A percentile compares a stretch with the other conserved stretches of the same genome.
Conservation (phyloP, 768 basidiomycete genomes). For the Russula emetica region DNA sequence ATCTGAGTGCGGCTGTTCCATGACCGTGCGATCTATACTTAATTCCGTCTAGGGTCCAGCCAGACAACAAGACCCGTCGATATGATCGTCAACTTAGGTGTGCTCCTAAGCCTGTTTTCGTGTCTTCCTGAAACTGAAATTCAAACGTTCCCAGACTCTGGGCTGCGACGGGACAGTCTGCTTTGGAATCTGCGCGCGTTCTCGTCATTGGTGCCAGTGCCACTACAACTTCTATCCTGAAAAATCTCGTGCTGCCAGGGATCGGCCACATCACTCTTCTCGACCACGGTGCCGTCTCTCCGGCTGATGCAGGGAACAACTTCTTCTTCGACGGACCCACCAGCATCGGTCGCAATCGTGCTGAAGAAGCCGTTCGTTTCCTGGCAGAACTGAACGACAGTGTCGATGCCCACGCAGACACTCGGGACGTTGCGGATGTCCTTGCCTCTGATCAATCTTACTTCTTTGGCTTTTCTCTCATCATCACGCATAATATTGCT, state of each 20-base stretch:
- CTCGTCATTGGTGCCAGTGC: conserved; percentile 78
- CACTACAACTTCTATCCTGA: conserved; percentile 83
- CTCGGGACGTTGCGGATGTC: conserved; percentile 51
- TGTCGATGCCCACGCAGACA: conserved; percentile 67
- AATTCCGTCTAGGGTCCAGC: conserved; percentile 46
- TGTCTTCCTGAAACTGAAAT: background rate
- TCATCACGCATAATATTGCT: conserved; percentile 81
- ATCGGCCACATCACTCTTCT: conserved; percentile 94
- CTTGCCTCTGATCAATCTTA: conserved; percentile 52
- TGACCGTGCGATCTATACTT: conserved; percentile 8
- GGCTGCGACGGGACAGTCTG: conserved; percentile 88
- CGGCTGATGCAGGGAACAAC: conserved; percentile 88
- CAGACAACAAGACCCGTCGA: conserved; percentile 82
- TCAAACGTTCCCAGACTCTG: conserved; percentile 56
- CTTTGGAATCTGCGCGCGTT: conserved; percentile 79
- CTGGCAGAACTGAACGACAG: conserved; percentile 84
- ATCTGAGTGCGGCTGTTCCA: conserved; percentile 34
- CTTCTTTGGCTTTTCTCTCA: conserved; percentile 63
- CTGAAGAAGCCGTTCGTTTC: conserved; percentile 70
- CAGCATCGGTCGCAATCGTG: conserved; percentile 78
- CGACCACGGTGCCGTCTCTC: conserved; percentile 55
- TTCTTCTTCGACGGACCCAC: conserved; percentile 81
- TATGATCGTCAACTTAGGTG: conserved; percentile 96
- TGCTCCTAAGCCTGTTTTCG: conserved; percentile 23
- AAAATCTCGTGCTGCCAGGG: conserved; percentile 96